These are phyloP conservation scores for Opeltia flavorubescens DNA, from an alignment of 495 filamentous ascomycete species.

Conservation along the genomic window DNA sequence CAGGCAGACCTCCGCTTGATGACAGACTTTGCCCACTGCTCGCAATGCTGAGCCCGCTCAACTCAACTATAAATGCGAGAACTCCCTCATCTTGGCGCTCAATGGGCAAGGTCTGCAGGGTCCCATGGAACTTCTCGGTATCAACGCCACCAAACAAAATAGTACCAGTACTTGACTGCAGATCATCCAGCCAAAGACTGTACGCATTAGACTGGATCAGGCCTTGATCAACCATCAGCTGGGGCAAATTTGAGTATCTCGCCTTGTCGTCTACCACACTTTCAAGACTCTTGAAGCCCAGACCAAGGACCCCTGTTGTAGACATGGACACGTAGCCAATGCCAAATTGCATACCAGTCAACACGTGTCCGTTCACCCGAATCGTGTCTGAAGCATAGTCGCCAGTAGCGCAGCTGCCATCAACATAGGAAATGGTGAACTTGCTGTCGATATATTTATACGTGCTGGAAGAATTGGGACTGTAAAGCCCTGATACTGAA, in stretches of 20 bases:
- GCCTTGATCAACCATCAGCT: slow-evolving; percentile 53
- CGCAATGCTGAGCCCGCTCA: slow-evolving; percentile 47
- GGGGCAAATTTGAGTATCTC: slow-evolving; percentile 68
- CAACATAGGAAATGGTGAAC: slow-evolving; percentile 89
- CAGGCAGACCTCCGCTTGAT: slow-evolving; percentile 33
- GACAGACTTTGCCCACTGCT: slow-evolving; percentile 26
- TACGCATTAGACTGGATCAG: slow-evolving; percentile 72
- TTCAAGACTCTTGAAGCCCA: slow-evolving; percentile 42
- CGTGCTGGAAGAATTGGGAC: slow-evolving; percentile 64
- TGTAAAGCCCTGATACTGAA: slow-evolving; percentile 46
- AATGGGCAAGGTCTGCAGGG: slow-evolving; percentile 64
- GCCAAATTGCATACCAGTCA: slow-evolving; percentile 69
- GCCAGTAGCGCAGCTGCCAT: slow-evolving; percentile 65
- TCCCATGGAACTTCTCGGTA: slow-evolving; percentile 58
- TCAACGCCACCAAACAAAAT: slow-evolving; percentile 92
- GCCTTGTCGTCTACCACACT: slow-evolving; percentile 36
- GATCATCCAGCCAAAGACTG: slow-evolving; percentile 43
- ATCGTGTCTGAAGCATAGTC: slow-evolving; percentile 78
- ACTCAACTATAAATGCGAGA: slow-evolving; percentile 68
- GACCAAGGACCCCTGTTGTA: slow-evolving; percentile 69
- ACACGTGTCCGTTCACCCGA: slow-evolving; percentile 42
- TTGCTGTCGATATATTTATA: slow-evolving; percentile 60
- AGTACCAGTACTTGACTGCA: slow-evolving; percentile 54
- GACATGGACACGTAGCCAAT: slow-evolving; percentile 65
- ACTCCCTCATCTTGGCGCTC: slow-evolving; percentile 42